These are phyloP conservation scores for Macrophomina tecta DNA, from an alignment of 2,329 filamentous ascomycete species.

Conservation along the genomic window DNA sequence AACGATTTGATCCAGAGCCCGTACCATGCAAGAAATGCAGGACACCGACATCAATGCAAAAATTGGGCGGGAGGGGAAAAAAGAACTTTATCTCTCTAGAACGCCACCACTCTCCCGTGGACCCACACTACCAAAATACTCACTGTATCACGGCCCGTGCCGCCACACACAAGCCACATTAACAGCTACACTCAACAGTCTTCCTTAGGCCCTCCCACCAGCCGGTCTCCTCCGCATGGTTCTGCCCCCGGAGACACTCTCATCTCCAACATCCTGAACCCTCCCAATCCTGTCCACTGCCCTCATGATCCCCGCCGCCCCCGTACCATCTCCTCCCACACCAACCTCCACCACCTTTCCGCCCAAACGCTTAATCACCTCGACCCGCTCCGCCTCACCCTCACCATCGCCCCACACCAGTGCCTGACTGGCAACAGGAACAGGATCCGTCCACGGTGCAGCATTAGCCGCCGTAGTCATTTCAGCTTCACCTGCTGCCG, in stretches of 20 bases:
- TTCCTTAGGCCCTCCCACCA: constrained; percentile 5
- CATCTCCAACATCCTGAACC: constrained; percentile 42
- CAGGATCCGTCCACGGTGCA: constrained; percentile 2
- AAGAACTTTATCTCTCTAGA: too few species aligned
- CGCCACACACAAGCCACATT: not conserved
- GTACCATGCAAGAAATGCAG: too few species aligned
- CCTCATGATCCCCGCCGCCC: constrained; percentile 19
- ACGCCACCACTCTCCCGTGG: too few species aligned
- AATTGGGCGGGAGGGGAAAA: too few species aligned
- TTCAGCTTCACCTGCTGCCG: not conserved
- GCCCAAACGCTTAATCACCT: constrained; percentile 45
- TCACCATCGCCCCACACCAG: constrained; percentile 46
- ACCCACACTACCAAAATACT: too few species aligned
- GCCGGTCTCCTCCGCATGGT: constrained; percentile 38
- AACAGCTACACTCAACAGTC: not conserved
- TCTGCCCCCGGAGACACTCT: constrained; percentile 31
- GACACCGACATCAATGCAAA: too few species aligned
- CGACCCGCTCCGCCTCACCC: constrained; percentile 41
- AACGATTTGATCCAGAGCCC: too few species aligned
- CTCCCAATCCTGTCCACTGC: constrained; percentile 41
- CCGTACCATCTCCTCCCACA: constrained; percentile 9
- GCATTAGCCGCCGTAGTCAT: not conserved
- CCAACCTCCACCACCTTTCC: constrained; percentile 39
- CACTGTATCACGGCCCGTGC: too few species aligned
- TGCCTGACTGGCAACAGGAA: constrained; percentile 40